Percentiles rank a stretch among this genome's conserved stretches.
Conservation (phyloP, 805 yeast genomes). For the Zygoascus bituminiphila region DNA sequence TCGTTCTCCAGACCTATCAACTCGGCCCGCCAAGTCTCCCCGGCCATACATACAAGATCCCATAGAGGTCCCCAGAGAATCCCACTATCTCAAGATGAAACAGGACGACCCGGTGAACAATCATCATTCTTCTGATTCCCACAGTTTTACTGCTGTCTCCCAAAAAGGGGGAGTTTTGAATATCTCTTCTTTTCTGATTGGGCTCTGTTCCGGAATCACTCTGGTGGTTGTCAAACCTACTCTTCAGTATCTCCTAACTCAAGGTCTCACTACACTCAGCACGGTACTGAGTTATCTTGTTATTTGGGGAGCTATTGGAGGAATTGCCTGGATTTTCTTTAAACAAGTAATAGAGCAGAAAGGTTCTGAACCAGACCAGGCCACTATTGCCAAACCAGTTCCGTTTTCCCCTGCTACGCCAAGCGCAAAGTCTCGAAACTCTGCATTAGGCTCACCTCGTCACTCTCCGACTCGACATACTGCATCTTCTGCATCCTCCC, state of each 20-base stretch:
- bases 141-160: not conserved
- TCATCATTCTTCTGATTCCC: not conserved
- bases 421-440: not conserved
- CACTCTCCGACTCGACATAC: not conserved
- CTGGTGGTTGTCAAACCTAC: not conserved
- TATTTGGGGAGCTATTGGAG: not conserved
- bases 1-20: not conserved
- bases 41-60: no score
- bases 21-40: not conserved
- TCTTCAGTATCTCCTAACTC: not conserved
- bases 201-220: not conserved
- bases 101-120: not conserved
- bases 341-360: not conserved
- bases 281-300: not conserved
- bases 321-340: not conserved
- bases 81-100: not conserved
- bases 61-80: not conserved
- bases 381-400: not conserved
- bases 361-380: no score
- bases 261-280: not conserved
- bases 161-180: not conserved
- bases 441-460: not conserved
- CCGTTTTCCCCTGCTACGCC: not conserved
- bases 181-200: not conserved
- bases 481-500: not conserved